Evolutionary conservation across 164 flowering plant genomes (phyloP).

Genomic region (Aristolochia contorta): DNA sequence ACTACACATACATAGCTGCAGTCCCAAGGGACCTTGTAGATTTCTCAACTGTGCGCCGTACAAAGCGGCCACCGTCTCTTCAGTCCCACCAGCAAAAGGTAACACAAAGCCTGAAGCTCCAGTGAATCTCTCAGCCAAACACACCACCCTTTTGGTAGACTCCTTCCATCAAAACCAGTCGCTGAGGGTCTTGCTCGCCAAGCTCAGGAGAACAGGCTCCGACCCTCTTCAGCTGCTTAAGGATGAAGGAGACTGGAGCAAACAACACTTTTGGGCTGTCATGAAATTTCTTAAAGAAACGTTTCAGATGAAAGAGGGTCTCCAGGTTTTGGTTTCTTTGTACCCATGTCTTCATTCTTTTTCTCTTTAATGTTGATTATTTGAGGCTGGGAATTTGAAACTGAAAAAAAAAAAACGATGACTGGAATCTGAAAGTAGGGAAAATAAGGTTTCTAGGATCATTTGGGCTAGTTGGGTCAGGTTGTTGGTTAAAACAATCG

Average conservation of each 20-base stretch:
- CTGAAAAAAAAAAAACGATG: too few relatives aligned
- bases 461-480: too few relatives aligned
- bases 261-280: constrained; percentile 47
- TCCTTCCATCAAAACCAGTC: constrained; percentile 23
- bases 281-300: constrained; percentile 29
- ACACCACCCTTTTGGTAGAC: constrained; percentile 26
- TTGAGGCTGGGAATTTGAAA: neutral
- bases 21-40: too few relatives aligned
- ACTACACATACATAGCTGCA: too few relatives aligned
- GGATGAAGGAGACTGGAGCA: constrained; percentile 52
- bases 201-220: constrained; percentile 19
- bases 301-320: constrained; percentile 22
- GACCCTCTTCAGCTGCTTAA: constrained; percentile 30
- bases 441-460: too few relatives aligned
- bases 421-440: too few relatives aligned
- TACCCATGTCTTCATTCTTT: neutral
- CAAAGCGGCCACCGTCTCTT: neutral
- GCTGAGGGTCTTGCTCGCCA: constrained; percentile 24
- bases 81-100: neutral
- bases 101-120: neutral
- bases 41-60: too few relatives aligned
- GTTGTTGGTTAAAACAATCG: too few relatives aligned
- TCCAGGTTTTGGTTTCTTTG: constrained; percentile 23
- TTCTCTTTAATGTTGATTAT: neutral
- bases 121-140: constrained; percentile 9